A percentile compares a stretch with the other conserved stretches of the same genome.
These are phyloP conservation scores for Trichosporon sp. DNA, from an alignment of 1,284 basidiomycete species.

Conservation along the genomic window DNA sequence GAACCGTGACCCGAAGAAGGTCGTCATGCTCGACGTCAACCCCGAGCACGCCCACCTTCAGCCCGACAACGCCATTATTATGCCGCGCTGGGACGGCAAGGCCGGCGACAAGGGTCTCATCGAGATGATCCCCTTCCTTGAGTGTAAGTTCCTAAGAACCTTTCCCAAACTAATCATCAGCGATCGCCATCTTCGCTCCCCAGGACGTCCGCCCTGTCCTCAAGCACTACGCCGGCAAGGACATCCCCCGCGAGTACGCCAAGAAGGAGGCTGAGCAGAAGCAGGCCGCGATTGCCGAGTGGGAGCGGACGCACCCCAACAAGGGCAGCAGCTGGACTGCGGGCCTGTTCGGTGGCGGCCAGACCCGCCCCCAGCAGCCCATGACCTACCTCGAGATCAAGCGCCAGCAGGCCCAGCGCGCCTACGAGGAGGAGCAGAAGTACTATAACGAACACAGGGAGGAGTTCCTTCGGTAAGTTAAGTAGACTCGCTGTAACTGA, in stretches of 20 bases:
- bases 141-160: slow-evolving; percentile 66
- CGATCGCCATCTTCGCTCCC: slow-evolving; percentile 82
- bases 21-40: slow-evolving; percentile 83
- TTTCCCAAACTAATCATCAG: slow-evolving; percentile 56
- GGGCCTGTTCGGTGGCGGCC: slow-evolving; percentile 63
- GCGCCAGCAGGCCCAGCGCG: slow-evolving; percentile 78
- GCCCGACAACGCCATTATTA: slow-evolving; percentile 84
- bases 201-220: slow-evolving; percentile 85
- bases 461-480: slow-evolving; percentile 67
- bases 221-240: slow-evolving; percentile 78
- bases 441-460: slow-evolving; percentile 81
- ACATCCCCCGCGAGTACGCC: slow-evolving; percentile 86
- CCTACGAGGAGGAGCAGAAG: slow-evolving; percentile 83
- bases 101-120: slow-evolving; percentile 76
- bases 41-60: slow-evolving; percentile 75
- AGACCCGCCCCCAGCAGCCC: slow-evolving; percentile 59
- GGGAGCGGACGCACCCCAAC: slow-evolving; percentile 66
- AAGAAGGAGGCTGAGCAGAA: slow-evolving; percentile 82
- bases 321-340: slow-evolving; percentile 59
- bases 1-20: slow-evolving; percentile 90
- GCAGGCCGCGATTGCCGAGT: slow-evolving; percentile 75
- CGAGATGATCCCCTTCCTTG: slow-evolving; percentile 93
- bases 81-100: slow-evolving; percentile 87
- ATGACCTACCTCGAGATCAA: slow-evolving; percentile 88
- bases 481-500: background rate